Conservation (phyloP, 2,329 filamentous ascomycete species). For the Colletotrichum lindemuthianum region DNA sequence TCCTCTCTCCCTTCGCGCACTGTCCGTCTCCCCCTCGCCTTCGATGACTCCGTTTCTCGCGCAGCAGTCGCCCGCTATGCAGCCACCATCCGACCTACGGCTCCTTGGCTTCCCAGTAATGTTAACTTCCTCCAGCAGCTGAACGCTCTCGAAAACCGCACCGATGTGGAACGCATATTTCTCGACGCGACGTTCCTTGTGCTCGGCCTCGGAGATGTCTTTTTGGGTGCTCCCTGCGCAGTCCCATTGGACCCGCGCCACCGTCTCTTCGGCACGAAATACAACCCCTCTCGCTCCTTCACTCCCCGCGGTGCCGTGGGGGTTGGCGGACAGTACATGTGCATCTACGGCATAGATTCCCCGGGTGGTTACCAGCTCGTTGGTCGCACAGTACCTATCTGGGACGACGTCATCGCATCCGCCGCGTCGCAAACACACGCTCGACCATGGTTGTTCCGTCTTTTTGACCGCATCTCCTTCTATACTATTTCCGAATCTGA, state of each 20-base stretch:
- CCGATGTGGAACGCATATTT: constrained; percentile 41
- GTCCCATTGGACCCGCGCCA: constrained; percentile 48
- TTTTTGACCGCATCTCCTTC: constrained; percentile 48
- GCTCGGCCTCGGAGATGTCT: constrained; percentile 52
- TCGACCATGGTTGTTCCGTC: constrained; percentile 44
- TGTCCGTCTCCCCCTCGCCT: constrained; percentile 49
- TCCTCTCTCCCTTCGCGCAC: constrained; percentile 43
- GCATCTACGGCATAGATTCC: constrained; percentile 50
- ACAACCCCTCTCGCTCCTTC: constrained; percentile 50
- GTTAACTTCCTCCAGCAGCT: constrained; percentile 59
- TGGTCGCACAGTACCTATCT: constrained; percentile 47
- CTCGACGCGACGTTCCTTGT: constrained; percentile 48
- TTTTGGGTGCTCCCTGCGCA: constrained; percentile 49
- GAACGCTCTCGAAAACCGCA: constrained; percentile 42
- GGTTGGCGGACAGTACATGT: constrained; percentile 50
- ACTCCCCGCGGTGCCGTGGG: constrained; percentile 49
- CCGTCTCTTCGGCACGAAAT: constrained; percentile 49
- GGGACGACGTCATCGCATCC: constrained; percentile 40
- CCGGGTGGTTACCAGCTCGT: constrained; percentile 51
- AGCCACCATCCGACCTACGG: constrained; percentile 68
- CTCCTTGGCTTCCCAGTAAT: constrained; percentile 71
- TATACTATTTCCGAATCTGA: constrained; percentile 43
- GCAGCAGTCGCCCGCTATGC: constrained; percentile 69
- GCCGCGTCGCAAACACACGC: neutral
- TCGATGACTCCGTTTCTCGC: constrained; percentile 50